Percentiles rank a stretch among this genome's conserved stretches.
Conservation (phyloP, 2,329 filamentous ascomycete species). For the Penicillium sp. region DNA sequence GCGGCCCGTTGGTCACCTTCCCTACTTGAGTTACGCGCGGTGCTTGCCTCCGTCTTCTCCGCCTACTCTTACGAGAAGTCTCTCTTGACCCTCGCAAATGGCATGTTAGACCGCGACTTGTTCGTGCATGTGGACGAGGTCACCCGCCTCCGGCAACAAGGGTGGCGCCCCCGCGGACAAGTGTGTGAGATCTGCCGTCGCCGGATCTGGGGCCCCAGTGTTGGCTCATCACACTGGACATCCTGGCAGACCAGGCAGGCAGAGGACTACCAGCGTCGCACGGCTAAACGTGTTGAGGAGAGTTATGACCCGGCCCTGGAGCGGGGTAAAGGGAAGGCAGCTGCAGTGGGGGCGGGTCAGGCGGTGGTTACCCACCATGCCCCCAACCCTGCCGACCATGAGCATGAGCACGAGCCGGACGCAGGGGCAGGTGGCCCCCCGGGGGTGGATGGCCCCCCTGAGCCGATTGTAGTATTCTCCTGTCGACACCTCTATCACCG, state of each 20-base stretch:
- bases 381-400: neutral
- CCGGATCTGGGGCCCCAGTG: conserved; percentile 85
- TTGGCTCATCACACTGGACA: conserved; percentile 73
- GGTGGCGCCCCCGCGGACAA: conserved; percentile 85
- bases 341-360: conserved; percentile 25
- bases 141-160: conserved; percentile 72
- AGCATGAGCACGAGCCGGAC: conserved; percentile 3
- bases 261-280: conserved; percentile 31
- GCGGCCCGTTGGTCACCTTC: conserved; percentile 81
- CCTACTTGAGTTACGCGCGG: conserved; percentile 79
- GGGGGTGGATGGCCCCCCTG: conserved; percentile 1
- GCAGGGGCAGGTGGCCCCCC: neutral
- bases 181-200: conserved; percentile 83
- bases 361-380: conserved; percentile 10
- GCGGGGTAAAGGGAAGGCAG: conserved; percentile 42
- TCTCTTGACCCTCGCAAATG: conserved; percentile 79
- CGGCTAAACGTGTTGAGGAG: conserved; percentile 30
- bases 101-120: conserved; percentile 82
- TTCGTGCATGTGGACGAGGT: conserved; percentile 80
- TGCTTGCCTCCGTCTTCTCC: conserved; percentile 86
- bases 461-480: conserved; percentile 47
- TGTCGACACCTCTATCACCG: conserved; percentile 52
- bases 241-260: conserved; percentile 69
- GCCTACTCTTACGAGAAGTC: conserved; percentile 95
- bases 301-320: conserved; percentile 28